These are phyloP conservation scores for Talaromyces sp. DNA, from an alignment of 2,329 filamentous ascomycete species.

Conservation along the genomic window DNA sequence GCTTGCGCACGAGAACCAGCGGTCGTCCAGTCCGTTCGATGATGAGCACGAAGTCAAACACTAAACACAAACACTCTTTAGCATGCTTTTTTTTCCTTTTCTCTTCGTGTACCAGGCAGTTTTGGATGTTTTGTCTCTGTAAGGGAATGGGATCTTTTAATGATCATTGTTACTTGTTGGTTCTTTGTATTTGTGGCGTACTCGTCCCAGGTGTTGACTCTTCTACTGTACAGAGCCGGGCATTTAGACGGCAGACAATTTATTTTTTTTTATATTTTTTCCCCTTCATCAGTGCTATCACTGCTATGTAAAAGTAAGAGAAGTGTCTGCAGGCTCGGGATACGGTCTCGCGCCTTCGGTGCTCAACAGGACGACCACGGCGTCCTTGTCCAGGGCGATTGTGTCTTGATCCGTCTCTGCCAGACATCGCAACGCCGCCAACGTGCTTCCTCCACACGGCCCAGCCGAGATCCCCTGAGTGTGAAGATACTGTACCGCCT, in stretches of 20 bases:
- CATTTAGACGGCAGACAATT: neutral
- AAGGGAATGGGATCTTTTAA: neutral
- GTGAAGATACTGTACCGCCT: slow-evolving; percentile 51
- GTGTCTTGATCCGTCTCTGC: slow-evolving; percentile 25
- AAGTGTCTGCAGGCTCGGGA: slow-evolving; percentile 36
- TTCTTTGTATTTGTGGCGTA: neutral
- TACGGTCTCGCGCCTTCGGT: slow-evolving; percentile 61
- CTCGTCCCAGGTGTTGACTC: too few species aligned
- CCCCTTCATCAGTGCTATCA: neutral
- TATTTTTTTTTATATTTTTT: neutral
- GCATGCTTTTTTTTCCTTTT: neutral
- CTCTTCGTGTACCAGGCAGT: neutral
- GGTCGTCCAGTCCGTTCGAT: slow-evolving; percentile 10
- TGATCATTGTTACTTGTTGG: neutral
- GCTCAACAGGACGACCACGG: slow-evolving; percentile 60
- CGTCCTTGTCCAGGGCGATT: slow-evolving; percentile 35
- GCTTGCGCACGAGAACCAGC: slow-evolving; percentile 9
- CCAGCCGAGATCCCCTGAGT: slow-evolving; percentile 46
- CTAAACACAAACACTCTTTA: neutral
- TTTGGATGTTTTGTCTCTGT: neutral
- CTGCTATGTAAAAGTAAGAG: slow-evolving; percentile 6
- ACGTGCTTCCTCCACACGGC: slow-evolving; percentile 57
- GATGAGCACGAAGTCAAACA: slow-evolving; percentile 13
- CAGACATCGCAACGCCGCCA: slow-evolving; percentile 52
- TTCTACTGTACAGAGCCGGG: neutral